These are phyloP conservation scores for Bocquillonia castaneifolia DNA, from an alignment of 441 rosid genomes.

Conservation along the genomic window DNA sequence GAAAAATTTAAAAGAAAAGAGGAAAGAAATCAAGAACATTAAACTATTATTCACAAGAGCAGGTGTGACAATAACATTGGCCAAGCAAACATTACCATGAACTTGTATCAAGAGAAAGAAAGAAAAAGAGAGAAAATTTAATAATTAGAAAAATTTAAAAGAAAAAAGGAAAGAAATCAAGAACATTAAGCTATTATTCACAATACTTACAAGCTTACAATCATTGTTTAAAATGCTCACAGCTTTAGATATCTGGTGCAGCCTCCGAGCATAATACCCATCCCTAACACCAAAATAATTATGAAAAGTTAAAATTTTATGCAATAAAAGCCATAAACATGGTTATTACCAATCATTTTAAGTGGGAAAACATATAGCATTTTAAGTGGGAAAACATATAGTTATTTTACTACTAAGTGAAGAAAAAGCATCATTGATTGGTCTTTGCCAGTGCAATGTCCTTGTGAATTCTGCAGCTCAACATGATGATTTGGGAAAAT, in stretches of 20 bases:
- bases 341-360: no score
- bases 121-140: slow-evolving; percentile 4
- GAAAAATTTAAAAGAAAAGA: no score
- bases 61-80: slow-evolving; percentile 92
- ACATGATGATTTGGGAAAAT: no score
- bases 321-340: slow-evolving; percentile 1
- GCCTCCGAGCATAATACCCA: slow-evolving; percentile 91
- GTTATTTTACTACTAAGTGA: no score
- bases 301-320: background rate
- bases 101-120: slow-evolving; percentile 49
- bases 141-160: background rate
- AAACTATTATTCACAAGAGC: no score
- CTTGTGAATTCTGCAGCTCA: no score
- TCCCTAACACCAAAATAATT: slow-evolving; percentile 51
- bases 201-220: slow-evolving; percentile 81
- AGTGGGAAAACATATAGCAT: no score
- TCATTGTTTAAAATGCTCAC: slow-evolving; percentile 98
- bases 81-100: slow-evolving; percentile 93
- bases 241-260: slow-evolving; percentile 91
- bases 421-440: no score
- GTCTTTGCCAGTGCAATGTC: no score
- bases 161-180: background rate
- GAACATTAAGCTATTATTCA: background rate
- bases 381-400: no score
- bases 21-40: background rate